phyloP scores from a whole-genome alignment of 768 basidiomycete genomes.

The Lactarius hengduanensis region DNA sequence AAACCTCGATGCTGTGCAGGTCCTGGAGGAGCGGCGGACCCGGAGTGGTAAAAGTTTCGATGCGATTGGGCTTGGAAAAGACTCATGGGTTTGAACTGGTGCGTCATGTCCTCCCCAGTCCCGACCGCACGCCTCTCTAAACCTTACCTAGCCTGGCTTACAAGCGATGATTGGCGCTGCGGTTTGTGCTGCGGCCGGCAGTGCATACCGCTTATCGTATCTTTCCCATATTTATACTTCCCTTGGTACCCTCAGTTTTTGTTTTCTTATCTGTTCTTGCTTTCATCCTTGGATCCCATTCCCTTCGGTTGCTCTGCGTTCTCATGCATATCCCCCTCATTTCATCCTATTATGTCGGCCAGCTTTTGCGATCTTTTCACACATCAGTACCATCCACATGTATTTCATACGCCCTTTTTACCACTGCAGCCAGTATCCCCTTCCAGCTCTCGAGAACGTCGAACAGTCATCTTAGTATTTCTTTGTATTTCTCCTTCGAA shows the following conservation, averaged over 20 bases:
- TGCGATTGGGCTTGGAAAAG: constrained; percentile 73
- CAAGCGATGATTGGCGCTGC: constrained; percentile 5
- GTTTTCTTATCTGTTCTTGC: constrained; percentile 22
- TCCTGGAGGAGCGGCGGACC: constrained; percentile 73
- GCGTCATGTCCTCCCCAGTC: constrained; percentile 33
- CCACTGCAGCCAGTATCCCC: constrained; percentile 27
- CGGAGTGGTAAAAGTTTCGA: constrained; percentile 85
- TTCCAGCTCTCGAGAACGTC: constrained; percentile 13
- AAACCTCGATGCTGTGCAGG: constrained; percentile 70
- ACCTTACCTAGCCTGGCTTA: constrained; percentile 2
- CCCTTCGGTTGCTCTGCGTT: constrained; percentile 19
- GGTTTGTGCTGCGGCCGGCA: constrained; percentile 27
- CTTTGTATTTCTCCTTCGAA: constrained; percentile 25
- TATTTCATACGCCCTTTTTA: constrained; percentile 24
- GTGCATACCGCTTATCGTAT: constrained; percentile 29
- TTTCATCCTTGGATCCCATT: constrained; percentile 25
- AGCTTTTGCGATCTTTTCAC: constrained; percentile 25
- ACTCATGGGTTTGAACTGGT: constrained; percentile 68
- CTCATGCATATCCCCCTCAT: constrained; percentile 24
- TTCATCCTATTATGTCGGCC: constrained; percentile 21
- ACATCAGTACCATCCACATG: constrained; percentile 26
- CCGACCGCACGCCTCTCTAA: neutral
- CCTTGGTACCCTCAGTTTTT: constrained; percentile 14
- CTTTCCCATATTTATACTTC: constrained; percentile 21
- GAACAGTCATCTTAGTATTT: constrained; percentile 19